Base-by-base conservation (phyloP, 1,284 basidiomycete genomes). In the Ganoderma lingzhi region DNA sequence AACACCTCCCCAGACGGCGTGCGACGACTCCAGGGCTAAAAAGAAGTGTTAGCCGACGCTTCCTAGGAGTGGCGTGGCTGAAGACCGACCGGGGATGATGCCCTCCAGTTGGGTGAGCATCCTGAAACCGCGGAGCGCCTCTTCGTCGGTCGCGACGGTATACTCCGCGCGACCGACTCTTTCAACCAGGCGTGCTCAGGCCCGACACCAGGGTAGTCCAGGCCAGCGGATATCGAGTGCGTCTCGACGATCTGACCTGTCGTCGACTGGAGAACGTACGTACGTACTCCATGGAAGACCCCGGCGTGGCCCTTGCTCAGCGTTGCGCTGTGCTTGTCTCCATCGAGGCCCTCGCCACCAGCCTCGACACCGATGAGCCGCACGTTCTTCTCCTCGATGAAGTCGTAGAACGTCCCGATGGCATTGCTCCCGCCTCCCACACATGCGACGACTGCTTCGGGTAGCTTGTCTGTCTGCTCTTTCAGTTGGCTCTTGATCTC, bases 171-270 rank as follows among this genome's bases (percentile, higher is more conserved):
- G 86, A 19, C 95, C 2, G 91, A 92, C 78, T 98, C 95, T 82
- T 99, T 99, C 79, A 99, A 85, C 92, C 93, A 98, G 62, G 97
- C 93, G 80, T 99, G 97, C 82, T 99, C 97, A 9, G 98, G 98
- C 17, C 98, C 98, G 64, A 99, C 98, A 76, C 95, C 93, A 42
- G 94, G 94, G 80, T 96, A 96, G 80, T 96, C 94, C 60, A 98
- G 85, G 48, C 97, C 98, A 63, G 98, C 97, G 76, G 94, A 96
- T 81, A 99, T 94, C 23, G 96, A 98, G 82, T 99, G 96, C 23
- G 98, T 99, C 81, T 98, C 96, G 74, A 93, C 91, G 78, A 99
- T 97, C 83, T 99, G 98, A 42, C 98, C 98, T 41, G 88, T 88
- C 59, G 87, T 79, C 37, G 93, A 93, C 81, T 99, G 98, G 19